Evolutionary conservation across 805 yeast species (phyloP).

Genomic region (Candida berthetii): DNA sequence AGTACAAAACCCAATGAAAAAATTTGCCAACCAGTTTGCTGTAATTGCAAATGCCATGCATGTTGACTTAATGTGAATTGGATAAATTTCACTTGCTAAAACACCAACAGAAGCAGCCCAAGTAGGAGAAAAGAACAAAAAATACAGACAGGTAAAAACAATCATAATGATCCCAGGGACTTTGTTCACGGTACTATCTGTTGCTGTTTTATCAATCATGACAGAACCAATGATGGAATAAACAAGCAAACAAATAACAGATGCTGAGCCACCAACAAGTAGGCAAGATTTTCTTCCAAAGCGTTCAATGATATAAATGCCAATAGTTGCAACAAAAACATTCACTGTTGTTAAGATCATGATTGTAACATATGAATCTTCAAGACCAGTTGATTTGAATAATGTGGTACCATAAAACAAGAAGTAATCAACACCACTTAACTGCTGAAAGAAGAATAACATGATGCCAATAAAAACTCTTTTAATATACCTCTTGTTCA

Average conservation of each 20-base stretch:
- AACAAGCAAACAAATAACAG: too few relatives aligned
- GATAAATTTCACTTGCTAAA: constrained; percentile 40
- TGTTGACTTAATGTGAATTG: constrained; percentile 54
- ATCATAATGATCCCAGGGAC: constrained; percentile 51
- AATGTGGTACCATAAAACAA: constrained; percentile 66
- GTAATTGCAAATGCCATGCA: constrained; percentile 51
- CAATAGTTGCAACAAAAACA: constrained; percentile 42
- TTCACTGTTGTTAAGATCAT: constrained; percentile 49
- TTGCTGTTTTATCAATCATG: constrained; percentile 29
- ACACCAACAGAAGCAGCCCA: constrained; percentile 52
- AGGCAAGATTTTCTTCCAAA: constrained; percentile 47
- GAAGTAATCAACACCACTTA: constrained; percentile 67
- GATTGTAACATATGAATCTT: constrained; percentile 48
- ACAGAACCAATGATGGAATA: constrained; percentile 36
- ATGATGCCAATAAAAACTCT: constrained; percentile 37
- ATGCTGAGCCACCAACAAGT: too few relatives aligned
- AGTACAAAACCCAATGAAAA: constrained; percentile 54
- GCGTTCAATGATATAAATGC: constrained; percentile 41
- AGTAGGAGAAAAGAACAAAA: constrained; percentile 45
- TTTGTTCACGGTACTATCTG: constrained; percentile 15
- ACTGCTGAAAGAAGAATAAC: constrained; percentile 50
- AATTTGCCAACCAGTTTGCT: constrained; percentile 45
- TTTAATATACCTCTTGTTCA: constrained; percentile 26
- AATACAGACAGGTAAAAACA: constrained; percentile 44
- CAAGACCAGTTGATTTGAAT: constrained; percentile 42